phyloP scores from a whole-genome alignment of 2,329 filamentous ascomycete genomes.

The Emergomyces orientalis region DNA sequence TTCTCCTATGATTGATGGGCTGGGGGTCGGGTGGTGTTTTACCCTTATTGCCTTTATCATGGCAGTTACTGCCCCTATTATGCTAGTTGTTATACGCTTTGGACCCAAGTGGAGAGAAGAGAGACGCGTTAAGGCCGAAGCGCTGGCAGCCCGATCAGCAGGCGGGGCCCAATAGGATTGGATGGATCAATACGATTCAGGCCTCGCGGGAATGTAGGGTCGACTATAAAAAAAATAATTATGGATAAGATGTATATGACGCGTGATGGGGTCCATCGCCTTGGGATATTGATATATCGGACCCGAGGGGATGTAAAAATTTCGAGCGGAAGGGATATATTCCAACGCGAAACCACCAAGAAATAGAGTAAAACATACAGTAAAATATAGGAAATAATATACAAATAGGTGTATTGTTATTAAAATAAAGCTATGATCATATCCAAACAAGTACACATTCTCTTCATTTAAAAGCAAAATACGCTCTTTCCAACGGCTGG shows the following conservation, averaged over 20 bases:
- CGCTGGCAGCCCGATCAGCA: constrained; percentile 2
- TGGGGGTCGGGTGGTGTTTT: constrained; percentile 37
- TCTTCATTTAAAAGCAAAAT: constrained; percentile 46
- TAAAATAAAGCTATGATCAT: not conserved
- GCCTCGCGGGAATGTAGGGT: not conserved
- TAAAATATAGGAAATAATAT: not conserved
- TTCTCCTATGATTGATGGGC: constrained; percentile 29
- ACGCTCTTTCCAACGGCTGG: constrained; percentile 56
- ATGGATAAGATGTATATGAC: not conserved
- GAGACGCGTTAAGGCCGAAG: constrained; percentile 13
- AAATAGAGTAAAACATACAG: not conserved
- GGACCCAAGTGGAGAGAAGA: constrained; percentile 25
- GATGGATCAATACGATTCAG: not conserved
- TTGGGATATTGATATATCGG: not conserved
- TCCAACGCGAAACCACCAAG: not conserved
- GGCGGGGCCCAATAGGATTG: too few relatives aligned
- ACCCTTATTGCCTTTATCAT: constrained; percentile 31
- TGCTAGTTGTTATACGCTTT: constrained; percentile 22
- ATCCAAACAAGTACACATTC: not conserved
- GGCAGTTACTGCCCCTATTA: constrained; percentile 26
- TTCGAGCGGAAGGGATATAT: not conserved
- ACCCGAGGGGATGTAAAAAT: not conserved
- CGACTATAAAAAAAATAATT: not conserved
- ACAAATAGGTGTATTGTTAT: not conserved
- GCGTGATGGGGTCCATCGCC: not conserved